A percentile compares a stretch with the other conserved stretches of the same genome.
phyloP scores from a whole-genome alignment of 2,329 filamentous ascomycete species.

The Basipetospora chlamydospora region DNA sequence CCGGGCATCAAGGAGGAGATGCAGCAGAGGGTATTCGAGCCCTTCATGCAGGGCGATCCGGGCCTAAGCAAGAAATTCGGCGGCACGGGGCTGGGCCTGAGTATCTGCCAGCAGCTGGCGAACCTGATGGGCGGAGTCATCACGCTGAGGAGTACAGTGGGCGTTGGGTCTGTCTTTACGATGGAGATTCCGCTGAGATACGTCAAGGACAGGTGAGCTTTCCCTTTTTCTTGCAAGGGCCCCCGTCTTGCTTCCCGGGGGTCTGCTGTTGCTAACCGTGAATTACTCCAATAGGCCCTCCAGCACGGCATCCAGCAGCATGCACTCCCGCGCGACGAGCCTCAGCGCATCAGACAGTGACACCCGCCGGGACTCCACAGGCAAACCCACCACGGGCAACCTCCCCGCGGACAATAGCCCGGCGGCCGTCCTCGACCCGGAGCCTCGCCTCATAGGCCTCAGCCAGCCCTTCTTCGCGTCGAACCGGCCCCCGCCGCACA shows the following conservation, averaged over 20 bases:
- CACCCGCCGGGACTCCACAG: slow-evolving; percentile 15
- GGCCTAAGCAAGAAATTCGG: slow-evolving; percentile 82
- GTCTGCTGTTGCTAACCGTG: no score
- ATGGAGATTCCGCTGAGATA: slow-evolving; percentile 73
- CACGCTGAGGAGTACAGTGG: slow-evolving; percentile 53
- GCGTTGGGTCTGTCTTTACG: slow-evolving; percentile 65
- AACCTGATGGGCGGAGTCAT: slow-evolving; percentile 71
- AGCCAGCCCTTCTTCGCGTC: slow-evolving; percentile 67
- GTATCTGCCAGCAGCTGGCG: slow-evolving; percentile 79
- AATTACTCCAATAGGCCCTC: slow-evolving; percentile 23
- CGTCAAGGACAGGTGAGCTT: slow-evolving; percentile 41
- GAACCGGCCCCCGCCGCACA: slow-evolving; percentile 11
- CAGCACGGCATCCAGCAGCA: slow-evolving; percentile 39
- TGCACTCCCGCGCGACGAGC: slow-evolving; percentile 34
- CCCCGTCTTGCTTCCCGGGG: slow-evolving; percentile 4
- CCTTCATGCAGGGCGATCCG: slow-evolving; percentile 85
- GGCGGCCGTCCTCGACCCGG: slow-evolving; percentile 42
- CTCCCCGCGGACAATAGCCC: slow-evolving; percentile 15
- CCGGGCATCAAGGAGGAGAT: slow-evolving; percentile 69
- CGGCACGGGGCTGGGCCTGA: slow-evolving; percentile 75
- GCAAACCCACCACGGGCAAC: slow-evolving; percentile 13
- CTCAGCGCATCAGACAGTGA: slow-evolving; percentile 27
- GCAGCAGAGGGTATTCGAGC: slow-evolving; percentile 77
- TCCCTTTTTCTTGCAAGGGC: not conserved
- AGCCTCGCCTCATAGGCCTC: slow-evolving; percentile 69